Percentiles rank a stretch among this genome's conserved stretches.
Evolutionary conservation across 2,329 filamentous ascomycete genomes (phyloP).

Genomic region (Talaromyces sp.): DNA sequence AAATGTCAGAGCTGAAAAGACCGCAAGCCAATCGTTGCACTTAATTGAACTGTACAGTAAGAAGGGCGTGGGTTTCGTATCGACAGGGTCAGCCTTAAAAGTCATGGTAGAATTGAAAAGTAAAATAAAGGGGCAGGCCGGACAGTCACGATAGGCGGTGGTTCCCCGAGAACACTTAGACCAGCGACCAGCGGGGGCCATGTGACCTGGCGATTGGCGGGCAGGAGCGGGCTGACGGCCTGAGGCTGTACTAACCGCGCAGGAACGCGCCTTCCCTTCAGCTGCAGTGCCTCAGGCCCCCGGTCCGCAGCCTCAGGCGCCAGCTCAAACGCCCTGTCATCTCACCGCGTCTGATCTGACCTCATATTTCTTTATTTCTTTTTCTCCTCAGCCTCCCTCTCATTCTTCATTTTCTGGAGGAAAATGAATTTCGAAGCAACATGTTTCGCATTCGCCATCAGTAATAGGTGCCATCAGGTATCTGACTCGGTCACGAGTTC

Average conservation of each 20-base stretch:
- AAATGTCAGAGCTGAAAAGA: background rate
- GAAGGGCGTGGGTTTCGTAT: background rate
- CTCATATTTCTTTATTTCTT: background rate
- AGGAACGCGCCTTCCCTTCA: constrained; percentile 12
- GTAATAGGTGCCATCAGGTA: background rate
- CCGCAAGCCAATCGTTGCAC: background rate
- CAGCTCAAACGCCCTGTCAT: background rate
- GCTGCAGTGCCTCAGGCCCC: constrained; percentile 7
- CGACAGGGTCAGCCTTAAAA: background rate
- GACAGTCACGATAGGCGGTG: background rate
- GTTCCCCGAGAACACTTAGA: background rate
- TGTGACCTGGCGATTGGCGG: constrained; percentile 18
- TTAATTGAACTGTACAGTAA: background rate
- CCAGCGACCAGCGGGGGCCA: background rate
- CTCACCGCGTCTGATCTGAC: background rate
- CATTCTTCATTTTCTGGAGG: background rate
- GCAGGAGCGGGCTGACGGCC: constrained; percentile 5
- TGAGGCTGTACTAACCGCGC: constrained; percentile 3
- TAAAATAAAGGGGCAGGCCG: background rate
- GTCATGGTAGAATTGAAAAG: background rate
- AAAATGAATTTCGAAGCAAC: background rate
- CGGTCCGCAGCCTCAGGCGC: background rate
- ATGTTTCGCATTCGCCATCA: background rate
- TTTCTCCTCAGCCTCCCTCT: background rate
- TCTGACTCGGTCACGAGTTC: constrained; percentile 18